A percentile compares a stretch with the other conserved stretches of the same genome.
phyloP scores from a whole-genome alignment of 768 basidiomycete genomes.

The Asterophora lycoperdoides region DNA sequence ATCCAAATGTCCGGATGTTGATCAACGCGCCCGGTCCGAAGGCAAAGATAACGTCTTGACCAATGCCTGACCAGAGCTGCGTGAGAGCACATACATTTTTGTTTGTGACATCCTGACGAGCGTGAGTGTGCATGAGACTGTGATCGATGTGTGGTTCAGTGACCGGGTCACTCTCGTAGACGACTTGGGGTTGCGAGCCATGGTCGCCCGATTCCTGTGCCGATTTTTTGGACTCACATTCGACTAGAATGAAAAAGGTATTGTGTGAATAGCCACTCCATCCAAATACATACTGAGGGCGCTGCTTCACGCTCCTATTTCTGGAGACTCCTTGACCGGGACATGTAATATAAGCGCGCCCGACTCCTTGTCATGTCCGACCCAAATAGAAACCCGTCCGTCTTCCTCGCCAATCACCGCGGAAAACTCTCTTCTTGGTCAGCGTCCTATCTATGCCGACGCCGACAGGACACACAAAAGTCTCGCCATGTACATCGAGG shows the following conservation, averaged over 20 bases:
- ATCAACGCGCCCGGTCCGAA: slow-evolving; percentile 7
- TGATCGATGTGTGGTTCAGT: slow-evolving; percentile 21
- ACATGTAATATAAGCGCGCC: slow-evolving; percentile 17
- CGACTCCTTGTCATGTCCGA: slow-evolving; percentile 24
- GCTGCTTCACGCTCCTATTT: slow-evolving; percentile 9
- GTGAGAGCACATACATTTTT: slow-evolving; percentile 14
- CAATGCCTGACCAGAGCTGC: slow-evolving; percentile 20
- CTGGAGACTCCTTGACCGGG: slow-evolving; percentile 8
- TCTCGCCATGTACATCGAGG: no score
- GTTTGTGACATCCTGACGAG: slow-evolving; percentile 23
- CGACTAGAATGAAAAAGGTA: no score
- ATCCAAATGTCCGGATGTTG: slow-evolving; percentile 12
- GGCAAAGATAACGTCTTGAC: slow-evolving; percentile 16
- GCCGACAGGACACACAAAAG: no score
- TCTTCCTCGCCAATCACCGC: slow-evolving; percentile 26
- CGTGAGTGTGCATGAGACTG: slow-evolving; percentile 23
- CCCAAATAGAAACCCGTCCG: slow-evolving; percentile 23
- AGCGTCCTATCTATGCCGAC: no score
- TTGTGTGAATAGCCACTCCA: no score
- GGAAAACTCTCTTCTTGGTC: no score
- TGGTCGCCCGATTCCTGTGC: no score
- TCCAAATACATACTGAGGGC: slow-evolving; percentile 27
- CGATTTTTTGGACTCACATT: no score
- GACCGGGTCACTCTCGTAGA: no score
- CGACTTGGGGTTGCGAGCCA: no score